A percentile compares a stretch with the other conserved stretches of the same genome.
These are phyloP conservation scores for Antarctomyces pellizariae DNA, from an alignment of 495 filamentous ascomycete species.

Conservation along the genomic window DNA sequence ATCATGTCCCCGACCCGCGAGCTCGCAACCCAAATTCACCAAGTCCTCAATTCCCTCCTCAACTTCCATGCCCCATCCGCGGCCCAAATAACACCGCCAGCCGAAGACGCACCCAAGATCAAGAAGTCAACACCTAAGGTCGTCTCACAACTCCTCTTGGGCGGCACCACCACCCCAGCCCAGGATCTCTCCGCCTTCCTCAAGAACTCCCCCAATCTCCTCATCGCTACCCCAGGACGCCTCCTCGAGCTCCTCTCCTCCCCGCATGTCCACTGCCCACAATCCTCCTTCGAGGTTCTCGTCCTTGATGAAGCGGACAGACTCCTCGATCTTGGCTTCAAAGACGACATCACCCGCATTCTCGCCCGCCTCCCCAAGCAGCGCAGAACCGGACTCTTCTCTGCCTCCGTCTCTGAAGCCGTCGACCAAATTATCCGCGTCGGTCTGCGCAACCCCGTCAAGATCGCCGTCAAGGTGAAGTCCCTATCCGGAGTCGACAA, in stretches of 20 bases:
- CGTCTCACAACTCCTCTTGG: constrained; percentile 73
- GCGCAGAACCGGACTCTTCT: constrained; percentile 79
- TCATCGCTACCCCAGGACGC: constrained; percentile 76
- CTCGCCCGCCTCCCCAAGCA: constrained; percentile 74
- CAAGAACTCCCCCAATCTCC: constrained; percentile 54
- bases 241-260: constrained; percentile 73
- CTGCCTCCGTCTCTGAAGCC: constrained; percentile 77
- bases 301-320: constrained; percentile 90
- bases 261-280: constrained; percentile 72
- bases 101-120: constrained; percentile 28
- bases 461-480: constrained; percentile 78
- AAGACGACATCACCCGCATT: constrained; percentile 70
- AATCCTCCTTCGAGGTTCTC: constrained; percentile 71
- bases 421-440: constrained; percentile 79
- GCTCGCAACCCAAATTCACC: constrained; percentile 72
- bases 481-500: constrained; percentile 58
- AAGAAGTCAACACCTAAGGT: constrained; percentile 32
- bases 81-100: constrained; percentile 25
- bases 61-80: constrained; percentile 65
- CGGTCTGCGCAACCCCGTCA: constrained; percentile 80
- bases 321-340: constrained; percentile 85
- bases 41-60: constrained; percentile 53
- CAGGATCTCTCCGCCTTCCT: constrained; percentile 72
- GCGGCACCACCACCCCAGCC: constrained; percentile 56
- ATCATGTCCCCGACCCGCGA: constrained; percentile 86